Conservation (phyloP, 768 basidiomycete genomes). For the Pleurotus platypus region DNA sequence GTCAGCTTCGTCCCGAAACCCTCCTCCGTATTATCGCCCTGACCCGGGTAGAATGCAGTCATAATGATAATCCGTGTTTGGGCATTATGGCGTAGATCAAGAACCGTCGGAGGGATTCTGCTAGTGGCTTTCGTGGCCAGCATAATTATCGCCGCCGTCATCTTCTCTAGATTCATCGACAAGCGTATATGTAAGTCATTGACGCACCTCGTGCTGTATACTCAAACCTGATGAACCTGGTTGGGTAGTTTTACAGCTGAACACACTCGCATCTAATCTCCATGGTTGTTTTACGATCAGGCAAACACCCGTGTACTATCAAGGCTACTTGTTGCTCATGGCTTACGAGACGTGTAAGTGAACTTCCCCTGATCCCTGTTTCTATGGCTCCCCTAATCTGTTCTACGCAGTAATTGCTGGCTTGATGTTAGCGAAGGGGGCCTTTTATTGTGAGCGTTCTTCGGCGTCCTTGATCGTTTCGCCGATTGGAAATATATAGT, state of each 20-base stretch:
- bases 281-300: neutral
- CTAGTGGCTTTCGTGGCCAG: neutral
- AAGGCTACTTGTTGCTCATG: neutral
- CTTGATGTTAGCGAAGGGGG: neutral
- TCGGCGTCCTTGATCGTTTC: too few species aligned
- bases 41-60: neutral
- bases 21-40: too few species aligned
- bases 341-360: neutral
- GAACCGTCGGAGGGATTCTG: neutral
- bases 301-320: neutral
- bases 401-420: neutral
- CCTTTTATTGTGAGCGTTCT: neutral
- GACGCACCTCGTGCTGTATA: too few species aligned
- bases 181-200: neutral
- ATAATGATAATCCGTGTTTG: constrained; percentile 2
- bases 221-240: too few species aligned
- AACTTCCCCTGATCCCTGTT: neutral
- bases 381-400: neutral
- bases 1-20: neutral
- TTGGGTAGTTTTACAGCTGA: neutral
- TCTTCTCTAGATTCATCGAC: neutral
- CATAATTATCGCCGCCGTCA: neutral
- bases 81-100: neutral
- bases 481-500: neutral
- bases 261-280: neutral